Conservation (phyloP, 257 asterid species). For the Solanum sejunctum region DNA sequence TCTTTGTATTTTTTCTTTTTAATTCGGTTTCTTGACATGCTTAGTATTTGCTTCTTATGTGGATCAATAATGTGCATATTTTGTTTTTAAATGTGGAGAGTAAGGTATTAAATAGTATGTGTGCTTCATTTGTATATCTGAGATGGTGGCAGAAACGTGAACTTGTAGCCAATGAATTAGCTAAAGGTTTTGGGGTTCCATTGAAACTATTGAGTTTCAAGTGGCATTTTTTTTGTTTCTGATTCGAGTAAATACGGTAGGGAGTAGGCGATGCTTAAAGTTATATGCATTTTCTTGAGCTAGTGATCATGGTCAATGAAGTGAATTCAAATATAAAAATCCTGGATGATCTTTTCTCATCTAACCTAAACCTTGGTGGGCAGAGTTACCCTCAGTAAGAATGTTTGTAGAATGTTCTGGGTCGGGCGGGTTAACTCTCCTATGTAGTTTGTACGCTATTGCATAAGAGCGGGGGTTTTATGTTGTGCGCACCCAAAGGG, state of each 20-base stretch:
- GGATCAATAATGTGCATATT: background rate
- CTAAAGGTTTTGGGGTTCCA: background rate
- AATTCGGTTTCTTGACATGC: background rate
- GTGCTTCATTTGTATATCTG: background rate
- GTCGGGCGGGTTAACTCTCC: too few species aligned
- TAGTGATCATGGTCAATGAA: background rate
- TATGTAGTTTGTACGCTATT: too few species aligned
- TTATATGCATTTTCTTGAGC: background rate
- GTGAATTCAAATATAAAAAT: background rate
- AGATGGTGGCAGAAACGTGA: background rate
- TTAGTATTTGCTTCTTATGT: background rate
- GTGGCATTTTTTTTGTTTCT: background rate
- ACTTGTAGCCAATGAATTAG: background rate
- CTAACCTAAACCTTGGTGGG: background rate
- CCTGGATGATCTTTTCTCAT: background rate
- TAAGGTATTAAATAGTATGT: background rate
- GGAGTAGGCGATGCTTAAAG: background rate
- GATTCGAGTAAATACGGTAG: background rate
- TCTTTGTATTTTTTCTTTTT: background rate
- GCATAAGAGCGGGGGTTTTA: too few species aligned
- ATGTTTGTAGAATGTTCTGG: background rate
- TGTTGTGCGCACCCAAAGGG: too few species aligned
- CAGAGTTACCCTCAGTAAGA: background rate
- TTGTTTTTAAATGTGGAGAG: background rate
- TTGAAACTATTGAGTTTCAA: background rate